Conservation (phyloP, 371 early-diverging fungal species). For the Massospora cicadina region DNA sequence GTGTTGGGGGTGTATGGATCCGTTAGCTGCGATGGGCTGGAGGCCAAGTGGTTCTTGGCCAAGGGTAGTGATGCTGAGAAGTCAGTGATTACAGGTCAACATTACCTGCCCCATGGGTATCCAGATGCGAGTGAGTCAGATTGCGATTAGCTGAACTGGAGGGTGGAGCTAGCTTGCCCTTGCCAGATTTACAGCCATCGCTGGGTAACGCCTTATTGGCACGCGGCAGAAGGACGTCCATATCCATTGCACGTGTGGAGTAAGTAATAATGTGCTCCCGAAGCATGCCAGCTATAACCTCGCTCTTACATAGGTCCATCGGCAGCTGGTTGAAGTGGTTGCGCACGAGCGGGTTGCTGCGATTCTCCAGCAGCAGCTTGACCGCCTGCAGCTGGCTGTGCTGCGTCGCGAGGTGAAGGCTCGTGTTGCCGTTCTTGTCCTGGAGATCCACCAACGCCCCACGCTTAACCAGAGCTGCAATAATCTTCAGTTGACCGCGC, state of each 20-base stretch:
- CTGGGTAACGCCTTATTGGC: not conserved
- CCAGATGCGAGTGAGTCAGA: not conserved
- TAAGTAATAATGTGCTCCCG: conserved; percentile 17
- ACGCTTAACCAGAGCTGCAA: not conserved
- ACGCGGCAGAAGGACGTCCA: conserved; percentile 1
- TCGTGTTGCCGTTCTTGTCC: not conserved
- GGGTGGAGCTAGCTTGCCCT: not conserved
- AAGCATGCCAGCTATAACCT: conserved; percentile 20
- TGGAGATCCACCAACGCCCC: not conserved
- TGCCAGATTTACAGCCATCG: not conserved
- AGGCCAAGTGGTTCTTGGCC: not conserved
- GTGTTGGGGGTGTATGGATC: not conserved
- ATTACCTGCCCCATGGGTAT: not conserved
- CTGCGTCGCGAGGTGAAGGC: not conserved
- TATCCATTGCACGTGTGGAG: conserved; percentile 16
- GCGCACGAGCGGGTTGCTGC: not conserved
- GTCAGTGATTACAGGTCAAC: not conserved
- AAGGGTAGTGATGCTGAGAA: not conserved
- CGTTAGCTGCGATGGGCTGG: not conserved
- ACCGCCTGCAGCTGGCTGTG: not conserved
- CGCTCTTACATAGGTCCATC: not conserved
- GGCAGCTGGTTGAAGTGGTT: not conserved
- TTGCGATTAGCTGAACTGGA: not conserved
- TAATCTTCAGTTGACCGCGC: not conserved
- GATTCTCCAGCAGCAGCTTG: not conserved